Evolutionary conservation across 768 basidiomycete species (phyloP).

Genomic region (Neoboletus magnificus): DNA sequence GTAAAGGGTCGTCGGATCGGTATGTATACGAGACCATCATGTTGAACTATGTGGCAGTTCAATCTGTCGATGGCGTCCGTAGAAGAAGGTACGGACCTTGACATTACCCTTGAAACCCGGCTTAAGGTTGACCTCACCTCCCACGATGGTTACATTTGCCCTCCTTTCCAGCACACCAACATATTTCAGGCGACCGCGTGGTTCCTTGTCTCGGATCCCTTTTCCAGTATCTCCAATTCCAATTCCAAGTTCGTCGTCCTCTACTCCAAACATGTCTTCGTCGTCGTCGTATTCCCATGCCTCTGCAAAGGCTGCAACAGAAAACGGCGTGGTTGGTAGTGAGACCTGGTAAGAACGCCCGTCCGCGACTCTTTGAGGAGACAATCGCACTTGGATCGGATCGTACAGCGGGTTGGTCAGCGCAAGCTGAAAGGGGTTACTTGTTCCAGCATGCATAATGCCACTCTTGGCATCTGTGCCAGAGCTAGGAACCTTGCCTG

Average conservation of each 20-base stretch:
- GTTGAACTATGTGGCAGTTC: slow-evolving; percentile 64
- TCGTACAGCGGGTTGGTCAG: slow-evolving; percentile 96
- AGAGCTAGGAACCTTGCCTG: slow-evolving; percentile 35
- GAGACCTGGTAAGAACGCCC: slow-evolving; percentile 63
- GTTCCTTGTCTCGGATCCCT: slow-evolving; percentile 44
- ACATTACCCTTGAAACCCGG: slow-evolving; percentile 75
- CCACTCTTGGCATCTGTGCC: slow-evolving; percentile 37
- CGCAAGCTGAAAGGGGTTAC: slow-evolving; percentile 85
- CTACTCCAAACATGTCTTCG: slow-evolving; percentile 69
- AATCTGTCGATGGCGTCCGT: neutral
- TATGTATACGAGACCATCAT: slow-evolving; percentile 95
- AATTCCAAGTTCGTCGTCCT: slow-evolving; percentile 38
- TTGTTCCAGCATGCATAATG: slow-evolving; percentile 66
- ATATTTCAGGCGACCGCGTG: slow-evolving; percentile 48
- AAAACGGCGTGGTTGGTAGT: slow-evolving; percentile 73
- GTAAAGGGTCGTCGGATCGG: slow-evolving; percentile 79
- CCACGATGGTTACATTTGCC: slow-evolving; percentile 85
- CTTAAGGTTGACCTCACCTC: slow-evolving; percentile 83
- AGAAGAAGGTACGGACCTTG: slow-evolving; percentile 51
- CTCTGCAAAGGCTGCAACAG: slow-evolving; percentile 88
- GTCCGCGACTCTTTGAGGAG: slow-evolving; percentile 59
- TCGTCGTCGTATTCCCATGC: slow-evolving; percentile 99
- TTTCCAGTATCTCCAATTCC: slow-evolving; percentile 32
- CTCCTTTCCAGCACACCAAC: slow-evolving; percentile 85
- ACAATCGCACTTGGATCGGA: slow-evolving; percentile 87